Evolutionary conservation across 345 rosid species (phyloP).

Genomic region (Lepidium sativum): DNA sequence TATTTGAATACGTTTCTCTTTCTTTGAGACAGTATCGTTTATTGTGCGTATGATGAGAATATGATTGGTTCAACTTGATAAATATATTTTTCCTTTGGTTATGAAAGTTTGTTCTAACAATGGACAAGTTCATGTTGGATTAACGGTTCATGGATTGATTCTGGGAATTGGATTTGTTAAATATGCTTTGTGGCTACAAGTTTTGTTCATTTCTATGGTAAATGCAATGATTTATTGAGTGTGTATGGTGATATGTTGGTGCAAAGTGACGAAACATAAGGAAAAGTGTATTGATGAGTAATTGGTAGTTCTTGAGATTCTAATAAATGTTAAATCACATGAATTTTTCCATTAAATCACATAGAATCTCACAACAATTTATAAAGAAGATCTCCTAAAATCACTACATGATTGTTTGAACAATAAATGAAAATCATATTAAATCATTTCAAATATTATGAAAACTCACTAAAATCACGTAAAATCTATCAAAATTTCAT

Average conservation of each 20-base stretch:
- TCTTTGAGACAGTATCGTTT: slow-evolving; percentile 31
- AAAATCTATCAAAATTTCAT: too few relatives aligned
- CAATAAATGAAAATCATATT: too few relatives aligned
- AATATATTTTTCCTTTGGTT: slow-evolving; percentile 42
- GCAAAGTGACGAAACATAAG: too few relatives aligned
- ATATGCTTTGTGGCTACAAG: slow-evolving; percentile 51
- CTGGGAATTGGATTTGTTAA: slow-evolving; percentile 31
- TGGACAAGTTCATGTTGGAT: slow-evolving; percentile 33
- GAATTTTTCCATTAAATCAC: too few relatives aligned
- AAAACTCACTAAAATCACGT: too few relatives aligned
- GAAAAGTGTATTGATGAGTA: too few relatives aligned
- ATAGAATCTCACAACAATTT: too few relatives aligned
- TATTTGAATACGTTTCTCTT: slow-evolving; percentile 30
- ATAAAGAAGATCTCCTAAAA: too few relatives aligned
- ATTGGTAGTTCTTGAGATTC: too few relatives aligned
- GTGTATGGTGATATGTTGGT: slow-evolving; percentile 52
- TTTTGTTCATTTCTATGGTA: slow-evolving; percentile 59
- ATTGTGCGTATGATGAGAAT: slow-evolving; percentile 44
- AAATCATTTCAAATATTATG: too few relatives aligned
- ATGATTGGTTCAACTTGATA: slow-evolving; percentile 33
- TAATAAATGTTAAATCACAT: too few relatives aligned
- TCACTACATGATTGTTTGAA: too few relatives aligned
- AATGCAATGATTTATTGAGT: slow-evolving; percentile 33
- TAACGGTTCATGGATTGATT: slow-evolving; percentile 47
- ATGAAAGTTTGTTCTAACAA: slow-evolving; percentile 45